phyloP scores from a whole-genome alignment of 805 yeast species.

The Monosporozyma servazzii region DNA sequence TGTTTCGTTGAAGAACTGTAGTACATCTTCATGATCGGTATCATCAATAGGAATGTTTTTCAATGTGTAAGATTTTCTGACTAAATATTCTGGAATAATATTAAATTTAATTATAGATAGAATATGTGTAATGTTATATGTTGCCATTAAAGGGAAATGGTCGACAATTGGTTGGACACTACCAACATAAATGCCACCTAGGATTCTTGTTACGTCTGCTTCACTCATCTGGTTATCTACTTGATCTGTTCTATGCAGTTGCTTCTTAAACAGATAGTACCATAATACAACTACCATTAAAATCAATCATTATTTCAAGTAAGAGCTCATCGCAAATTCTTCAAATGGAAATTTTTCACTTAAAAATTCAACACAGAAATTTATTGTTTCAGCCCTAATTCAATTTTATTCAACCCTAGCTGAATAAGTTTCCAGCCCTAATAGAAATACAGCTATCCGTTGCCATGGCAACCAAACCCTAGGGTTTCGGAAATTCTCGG shows the following conservation, averaged over 20 bases:
- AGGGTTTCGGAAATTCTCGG: too few relatives aligned
- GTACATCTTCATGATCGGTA: conserved; percentile 53
- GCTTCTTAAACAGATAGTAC: background rate
- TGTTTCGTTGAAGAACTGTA: conserved; percentile 51
- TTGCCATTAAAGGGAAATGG: conserved; percentile 40
- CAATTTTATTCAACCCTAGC: too few relatives aligned
- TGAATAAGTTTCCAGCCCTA: too few relatives aligned
- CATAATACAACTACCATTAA: too few relatives aligned
- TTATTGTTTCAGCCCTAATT: too few relatives aligned
- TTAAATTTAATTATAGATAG: conserved; percentile 60
- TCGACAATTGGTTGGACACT: conserved; percentile 57
- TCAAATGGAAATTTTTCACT: background rate
- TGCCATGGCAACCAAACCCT: too few relatives aligned
- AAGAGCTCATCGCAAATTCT: conserved; percentile 1
- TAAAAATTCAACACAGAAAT: too few relatives aligned
- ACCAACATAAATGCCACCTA: conserved; percentile 75
- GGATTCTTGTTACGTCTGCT: conserved; percentile 39
- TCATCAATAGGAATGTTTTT: conserved; percentile 68
- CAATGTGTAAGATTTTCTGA: conserved; percentile 37
- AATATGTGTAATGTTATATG: conserved; percentile 58
- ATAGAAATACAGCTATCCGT: too few relatives aligned
- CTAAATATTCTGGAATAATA: conserved; percentile 43
- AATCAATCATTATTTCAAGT: too few relatives aligned
- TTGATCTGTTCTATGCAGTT: too few relatives aligned
- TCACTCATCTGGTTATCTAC: background rate